Evolutionary conservation across 257 asterid genomes (phyloP).

Genomic region (Asclepias syriaca): DNA sequence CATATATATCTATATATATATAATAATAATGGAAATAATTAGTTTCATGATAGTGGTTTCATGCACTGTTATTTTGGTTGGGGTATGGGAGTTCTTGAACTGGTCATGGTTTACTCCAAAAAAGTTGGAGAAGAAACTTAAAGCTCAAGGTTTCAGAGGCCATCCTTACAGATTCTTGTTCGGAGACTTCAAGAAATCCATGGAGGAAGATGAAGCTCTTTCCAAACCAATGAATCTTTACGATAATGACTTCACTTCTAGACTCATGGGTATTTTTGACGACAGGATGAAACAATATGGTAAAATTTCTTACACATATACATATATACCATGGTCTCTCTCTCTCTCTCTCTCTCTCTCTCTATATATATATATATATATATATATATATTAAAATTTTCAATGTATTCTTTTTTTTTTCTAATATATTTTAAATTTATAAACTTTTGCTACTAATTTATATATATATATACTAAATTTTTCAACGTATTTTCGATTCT

Average conservation of each 20-base stretch:
- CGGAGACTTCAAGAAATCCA: constrained; percentile 36
- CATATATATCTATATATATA: background rate
- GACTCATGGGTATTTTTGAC: background rate
- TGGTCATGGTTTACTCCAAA: constrained; percentile 35
- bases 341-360: no score
- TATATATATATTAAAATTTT: no score
- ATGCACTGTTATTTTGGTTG: constrained; percentile 5
- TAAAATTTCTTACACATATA: background rate
- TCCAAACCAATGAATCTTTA: constrained; percentile 19
- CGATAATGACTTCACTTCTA: constrained; percentile 1
- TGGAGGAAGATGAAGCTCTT: constrained; percentile 12
- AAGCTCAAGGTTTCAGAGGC: constrained; percentile 38
- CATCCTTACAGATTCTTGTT: constrained; percentile 27
- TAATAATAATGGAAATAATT: constrained; percentile 13
- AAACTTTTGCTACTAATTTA: no score
- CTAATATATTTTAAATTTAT: no score
- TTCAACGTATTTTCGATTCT: no score
- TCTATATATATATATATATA: no score
- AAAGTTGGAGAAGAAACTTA: constrained; percentile 26
- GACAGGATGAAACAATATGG: background rate
- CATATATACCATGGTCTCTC: no score
- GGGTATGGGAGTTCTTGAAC: constrained; percentile 31
- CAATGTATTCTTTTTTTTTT: no score
- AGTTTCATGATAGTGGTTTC: constrained; percentile 4
- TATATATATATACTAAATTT: no score